These are phyloP conservation scores for Lenwebbia sp. DNA, from an alignment of 345 rosid genomes.

Conservation along the genomic window DNA sequence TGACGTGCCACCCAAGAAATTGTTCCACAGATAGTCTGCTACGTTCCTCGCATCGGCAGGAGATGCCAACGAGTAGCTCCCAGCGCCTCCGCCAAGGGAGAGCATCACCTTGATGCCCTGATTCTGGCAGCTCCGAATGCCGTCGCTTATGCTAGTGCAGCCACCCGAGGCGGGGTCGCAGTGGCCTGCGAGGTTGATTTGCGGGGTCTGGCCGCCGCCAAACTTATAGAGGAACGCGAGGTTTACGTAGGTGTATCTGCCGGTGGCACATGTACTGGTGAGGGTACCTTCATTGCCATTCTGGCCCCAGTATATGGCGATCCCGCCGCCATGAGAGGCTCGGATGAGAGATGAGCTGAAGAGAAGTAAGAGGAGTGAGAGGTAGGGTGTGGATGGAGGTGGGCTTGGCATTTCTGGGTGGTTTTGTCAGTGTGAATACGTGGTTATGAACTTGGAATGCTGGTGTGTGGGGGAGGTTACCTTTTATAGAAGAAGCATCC, in stretches of 20 bases:
- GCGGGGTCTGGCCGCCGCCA: conserved; percentile 38
- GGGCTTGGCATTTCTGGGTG: not conserved
- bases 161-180: conserved; percentile 31
- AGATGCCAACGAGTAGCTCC: conserved; percentile 32
- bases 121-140: conserved; percentile 26
- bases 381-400: not conserved
- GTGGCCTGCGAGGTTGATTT: conserved; percentile 50
- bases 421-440: not conserved
- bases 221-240: conserved; percentile 47
- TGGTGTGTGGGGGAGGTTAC: not conserved
- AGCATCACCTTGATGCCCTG: conserved; percentile 46
- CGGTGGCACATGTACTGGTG: conserved; percentile 34
- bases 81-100: conserved; percentile 41
- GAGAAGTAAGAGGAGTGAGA: conserved; percentile 6
- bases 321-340: conserved; percentile 12
- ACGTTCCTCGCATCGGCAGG: conserved; percentile 26
- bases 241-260: conserved; percentile 31
- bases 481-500: not conserved
- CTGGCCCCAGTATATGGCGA: conserved; percentile 43
- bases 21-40: conserved; percentile 3
- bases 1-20: conserved; percentile 1
- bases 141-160: conserved; percentile 19
- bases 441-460: not conserved
- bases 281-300: conserved; percentile 51
- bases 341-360: not conserved